A percentile compares a stretch with the other conserved stretches of the same genome.
Evolutionary conservation across 2,329 filamentous ascomycete species (phyloP).

Genomic region (Sphaceloma murrayae): DNA sequence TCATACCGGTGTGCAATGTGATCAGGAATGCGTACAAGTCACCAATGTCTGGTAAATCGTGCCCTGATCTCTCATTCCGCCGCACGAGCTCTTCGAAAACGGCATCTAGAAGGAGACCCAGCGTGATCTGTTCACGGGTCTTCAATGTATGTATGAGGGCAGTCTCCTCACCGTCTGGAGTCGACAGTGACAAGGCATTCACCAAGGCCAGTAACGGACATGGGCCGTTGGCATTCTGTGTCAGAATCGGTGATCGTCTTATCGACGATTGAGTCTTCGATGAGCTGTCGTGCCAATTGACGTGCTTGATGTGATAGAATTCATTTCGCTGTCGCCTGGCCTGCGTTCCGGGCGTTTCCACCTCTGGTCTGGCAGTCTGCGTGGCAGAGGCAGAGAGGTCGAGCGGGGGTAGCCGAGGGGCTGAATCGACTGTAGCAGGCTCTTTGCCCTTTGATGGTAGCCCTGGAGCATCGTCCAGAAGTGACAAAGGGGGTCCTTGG

Average conservation of each 20-base stretch:
- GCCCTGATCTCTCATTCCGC: slow-evolving; percentile 49
- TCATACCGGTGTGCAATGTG: slow-evolving; percentile 90
- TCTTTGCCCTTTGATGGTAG: slow-evolving; percentile 15
- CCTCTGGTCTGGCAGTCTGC: slow-evolving; percentile 21
- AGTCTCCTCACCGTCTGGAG: slow-evolving; percentile 55
- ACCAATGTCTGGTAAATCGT: slow-evolving; percentile 69
- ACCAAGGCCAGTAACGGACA: slow-evolving; percentile 88
- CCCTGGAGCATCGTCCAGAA: background rate
- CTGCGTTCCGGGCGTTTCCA: slow-evolving; percentile 33
- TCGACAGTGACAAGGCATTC: slow-evolving; percentile 81
- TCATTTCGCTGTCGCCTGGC: slow-evolving; percentile 49
- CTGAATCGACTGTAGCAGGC: background rate
- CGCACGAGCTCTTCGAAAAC: slow-evolving; percentile 88
- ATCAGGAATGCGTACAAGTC: slow-evolving; percentile 83
- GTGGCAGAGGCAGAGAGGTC: slow-evolving; percentile 16
- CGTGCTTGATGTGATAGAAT: slow-evolving; percentile 87
- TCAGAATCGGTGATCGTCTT: slow-evolving; percentile 72
- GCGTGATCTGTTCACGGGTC: slow-evolving; percentile 75
- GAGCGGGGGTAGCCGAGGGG: background rate
- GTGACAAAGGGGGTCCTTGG: background rate
- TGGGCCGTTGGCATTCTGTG: slow-evolving; percentile 90
- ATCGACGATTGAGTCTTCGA: slow-evolving; percentile 49
- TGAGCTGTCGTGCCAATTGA: slow-evolving; percentile 67
- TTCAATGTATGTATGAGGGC: slow-evolving; percentile 68
- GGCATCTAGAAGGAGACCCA: slow-evolving; percentile 75